Percentiles rank a stretch among this genome's conserved stretches.
Evolutionary conservation across 768 basidiomycete genomes (phyloP).

Genomic region (Vararia minispora): DNA sequence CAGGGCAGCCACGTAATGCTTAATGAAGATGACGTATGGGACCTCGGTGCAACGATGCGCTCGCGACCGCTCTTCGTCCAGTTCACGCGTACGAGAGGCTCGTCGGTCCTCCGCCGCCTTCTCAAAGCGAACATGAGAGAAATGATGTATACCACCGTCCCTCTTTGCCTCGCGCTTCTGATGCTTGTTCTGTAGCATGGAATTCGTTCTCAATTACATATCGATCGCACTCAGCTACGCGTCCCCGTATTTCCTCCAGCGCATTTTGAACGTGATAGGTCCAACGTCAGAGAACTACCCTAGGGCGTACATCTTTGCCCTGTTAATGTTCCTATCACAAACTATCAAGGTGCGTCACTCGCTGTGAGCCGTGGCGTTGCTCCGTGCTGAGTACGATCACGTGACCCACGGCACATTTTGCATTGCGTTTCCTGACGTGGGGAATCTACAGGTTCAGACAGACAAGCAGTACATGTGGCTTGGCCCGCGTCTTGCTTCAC

Average conservation of each 20-base stretch:
- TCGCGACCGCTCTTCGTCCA: slow-evolving; percentile 49
- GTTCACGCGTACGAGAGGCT: slow-evolving; percentile 22
- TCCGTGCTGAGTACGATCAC: neutral
- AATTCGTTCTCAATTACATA: slow-evolving; percentile 52
- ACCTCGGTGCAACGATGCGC: slow-evolving; percentile 52
- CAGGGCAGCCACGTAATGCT: slow-evolving; percentile 38
- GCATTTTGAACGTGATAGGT: slow-evolving; percentile 48
- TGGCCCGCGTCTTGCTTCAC: slow-evolving; percentile 55
- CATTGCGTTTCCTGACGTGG: no score
- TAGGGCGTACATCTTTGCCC: slow-evolving; percentile 65
- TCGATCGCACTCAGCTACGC: slow-evolving; percentile 68
- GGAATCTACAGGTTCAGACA: no score
- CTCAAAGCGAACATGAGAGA: slow-evolving; percentile 33
- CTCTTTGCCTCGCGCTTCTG: neutral
- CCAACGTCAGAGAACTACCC: slow-evolving; percentile 39
- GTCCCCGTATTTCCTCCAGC: slow-evolving; percentile 76
- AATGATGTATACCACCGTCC: slow-evolving; percentile 21
- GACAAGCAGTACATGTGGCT: slow-evolving; percentile 71
- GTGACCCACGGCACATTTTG: neutral
- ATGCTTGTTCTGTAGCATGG: no score
- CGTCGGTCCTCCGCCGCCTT: slow-evolving; percentile 30
- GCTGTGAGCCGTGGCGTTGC: neutral
- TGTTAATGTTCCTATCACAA: slow-evolving; percentile 55
- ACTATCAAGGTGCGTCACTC: slow-evolving; percentile 35
- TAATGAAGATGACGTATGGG: slow-evolving; percentile 60